Evolutionary conservation across 2,329 filamentous ascomycete genomes (phyloP).

Genomic region (Verticillium alfalfae): DNA sequence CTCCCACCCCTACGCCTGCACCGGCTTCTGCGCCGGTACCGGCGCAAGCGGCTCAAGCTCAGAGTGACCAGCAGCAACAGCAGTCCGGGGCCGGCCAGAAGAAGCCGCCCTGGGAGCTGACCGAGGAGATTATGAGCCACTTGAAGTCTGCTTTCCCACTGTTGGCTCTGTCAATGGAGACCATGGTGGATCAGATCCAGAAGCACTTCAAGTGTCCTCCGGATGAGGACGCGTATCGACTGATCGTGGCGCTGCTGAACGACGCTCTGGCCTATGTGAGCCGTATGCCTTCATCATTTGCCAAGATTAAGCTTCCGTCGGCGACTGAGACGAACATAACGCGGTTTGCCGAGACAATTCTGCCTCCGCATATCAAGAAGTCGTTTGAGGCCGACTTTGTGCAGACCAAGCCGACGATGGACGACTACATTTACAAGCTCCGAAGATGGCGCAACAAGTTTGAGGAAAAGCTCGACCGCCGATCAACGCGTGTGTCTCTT

Average conservation of each 20-base stretch:
- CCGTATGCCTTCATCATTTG: constrained; percentile 79
- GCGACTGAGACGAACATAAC: constrained; percentile 96
- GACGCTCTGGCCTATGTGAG: constrained; percentile 91
- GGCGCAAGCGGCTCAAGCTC: constrained; percentile 7
- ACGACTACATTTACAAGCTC: constrained; percentile 96
- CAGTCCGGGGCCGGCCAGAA: constrained; percentile 35
- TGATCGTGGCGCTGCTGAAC: constrained; percentile 96
- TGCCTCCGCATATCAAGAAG: constrained; percentile 90
- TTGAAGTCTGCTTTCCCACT: constrained; percentile 97
- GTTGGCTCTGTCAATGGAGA: constrained; percentile 95
- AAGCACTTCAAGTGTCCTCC: constrained; percentile 99
- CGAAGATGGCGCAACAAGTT: constrained; percentile 96
- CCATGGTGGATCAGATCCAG: constrained; percentile 97
- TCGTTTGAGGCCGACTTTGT: constrained; percentile 99
- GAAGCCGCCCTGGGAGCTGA: constrained; percentile 92
- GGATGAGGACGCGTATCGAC: constrained; percentile 92
- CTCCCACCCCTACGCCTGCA: not conserved
- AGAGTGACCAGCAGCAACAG: constrained; percentile 11
- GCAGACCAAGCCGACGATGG: constrained; percentile 90
- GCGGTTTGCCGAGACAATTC: constrained; percentile 90
- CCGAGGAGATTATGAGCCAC: constrained; percentile 90
- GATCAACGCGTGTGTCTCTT: constrained; percentile 66
- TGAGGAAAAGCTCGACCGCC: constrained; percentile 91
- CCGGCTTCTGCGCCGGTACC: not conserved
- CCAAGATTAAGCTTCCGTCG: constrained; percentile 79